Evolutionary conservation across 2,329 filamentous ascomycete genomes (phyloP).

Genomic region (Purpureocillium lavendulum): DNA sequence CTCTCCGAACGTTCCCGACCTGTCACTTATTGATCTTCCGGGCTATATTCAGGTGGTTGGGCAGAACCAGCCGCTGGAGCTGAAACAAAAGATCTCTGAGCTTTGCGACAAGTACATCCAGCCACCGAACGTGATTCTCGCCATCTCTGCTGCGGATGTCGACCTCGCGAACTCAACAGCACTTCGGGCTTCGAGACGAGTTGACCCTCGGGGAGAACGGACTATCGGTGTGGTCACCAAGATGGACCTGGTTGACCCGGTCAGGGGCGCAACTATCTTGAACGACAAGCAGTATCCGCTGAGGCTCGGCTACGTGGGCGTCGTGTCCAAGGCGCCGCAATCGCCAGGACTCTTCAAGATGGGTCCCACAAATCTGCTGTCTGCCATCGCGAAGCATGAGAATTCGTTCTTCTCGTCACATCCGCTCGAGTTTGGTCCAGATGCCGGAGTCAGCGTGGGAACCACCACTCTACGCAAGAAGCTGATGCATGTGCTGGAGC

Average conservation of each 20-base stretch:
- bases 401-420: conserved; percentile 79
- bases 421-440: conserved; percentile 67
- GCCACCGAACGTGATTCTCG: conserved; percentile 88
- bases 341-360: conserved; percentile 72
- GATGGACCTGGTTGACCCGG: conserved; percentile 91
- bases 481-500: conserved; percentile 92
- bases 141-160: conserved; percentile 95
- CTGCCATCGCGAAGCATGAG: conserved; percentile 81
- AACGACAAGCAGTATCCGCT: conserved; percentile 89
- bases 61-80: conserved; percentile 77
- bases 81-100: conserved; percentile 93
- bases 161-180: conserved; percentile 96
- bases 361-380: conserved; percentile 69
- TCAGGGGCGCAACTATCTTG: conserved; percentile 69
- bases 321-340: conserved; percentile 74
- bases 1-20: conserved; percentile 88
- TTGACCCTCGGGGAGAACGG: conserved; percentile 88
- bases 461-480: conserved; percentile 86
- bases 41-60: conserved; percentile 96
- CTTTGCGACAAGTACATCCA: conserved; percentile 98
- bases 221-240: conserved; percentile 99
- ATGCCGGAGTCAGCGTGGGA: conserved; percentile 67
- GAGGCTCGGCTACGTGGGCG: conserved; percentile 91
- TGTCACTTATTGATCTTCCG: conserved; percentile 91
- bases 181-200: conserved; percentile 76